Evolutionary conservation across 1,284 basidiomycete species (phyloP).

Genomic region (Mrakiaceae sp.): DNA sequence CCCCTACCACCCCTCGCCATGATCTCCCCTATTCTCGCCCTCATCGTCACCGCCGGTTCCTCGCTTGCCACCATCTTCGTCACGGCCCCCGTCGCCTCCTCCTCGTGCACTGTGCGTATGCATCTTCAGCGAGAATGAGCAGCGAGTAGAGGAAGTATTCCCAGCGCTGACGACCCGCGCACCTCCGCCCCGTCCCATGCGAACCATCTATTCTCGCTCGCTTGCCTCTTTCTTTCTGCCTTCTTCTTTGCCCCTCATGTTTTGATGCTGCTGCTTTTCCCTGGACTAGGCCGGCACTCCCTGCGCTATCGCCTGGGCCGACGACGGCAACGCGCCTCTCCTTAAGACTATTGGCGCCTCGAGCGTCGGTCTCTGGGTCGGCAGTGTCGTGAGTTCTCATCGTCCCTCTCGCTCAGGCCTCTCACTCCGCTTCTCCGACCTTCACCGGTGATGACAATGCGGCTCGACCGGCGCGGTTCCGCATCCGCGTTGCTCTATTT

Average conservation of each 20-base stretch:
- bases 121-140: not conserved
- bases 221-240: not conserved
- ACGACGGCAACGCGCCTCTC: slow-evolving; percentile 41
- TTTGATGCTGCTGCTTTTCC: not conserved
- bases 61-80: slow-evolving; percentile 36
- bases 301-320: slow-evolving; percentile 50
- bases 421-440: too few species aligned
- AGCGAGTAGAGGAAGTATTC: too few species aligned
- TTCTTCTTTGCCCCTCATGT: not conserved
- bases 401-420: not conserved
- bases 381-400: not conserved
- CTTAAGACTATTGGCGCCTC: slow-evolving; percentile 46
- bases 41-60: slow-evolving; percentile 25
- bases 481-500: too few species aligned
- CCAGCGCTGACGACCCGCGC: not conserved
- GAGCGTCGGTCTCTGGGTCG: slow-evolving; percentile 48
- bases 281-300: slow-evolving; percentile 38
- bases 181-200: not conserved
- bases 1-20: too few species aligned
- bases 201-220: not conserved
- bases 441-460: not conserved
- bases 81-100: slow-evolving; percentile 45
- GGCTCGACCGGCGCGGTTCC: too few species aligned
- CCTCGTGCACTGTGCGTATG: slow-evolving; percentile 33
- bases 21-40: slow-evolving; percentile 29